Evolutionary conservation across 2,329 filamentous ascomycete genomes (phyloP).

Genomic region (Orbilia brochopaga): DNA sequence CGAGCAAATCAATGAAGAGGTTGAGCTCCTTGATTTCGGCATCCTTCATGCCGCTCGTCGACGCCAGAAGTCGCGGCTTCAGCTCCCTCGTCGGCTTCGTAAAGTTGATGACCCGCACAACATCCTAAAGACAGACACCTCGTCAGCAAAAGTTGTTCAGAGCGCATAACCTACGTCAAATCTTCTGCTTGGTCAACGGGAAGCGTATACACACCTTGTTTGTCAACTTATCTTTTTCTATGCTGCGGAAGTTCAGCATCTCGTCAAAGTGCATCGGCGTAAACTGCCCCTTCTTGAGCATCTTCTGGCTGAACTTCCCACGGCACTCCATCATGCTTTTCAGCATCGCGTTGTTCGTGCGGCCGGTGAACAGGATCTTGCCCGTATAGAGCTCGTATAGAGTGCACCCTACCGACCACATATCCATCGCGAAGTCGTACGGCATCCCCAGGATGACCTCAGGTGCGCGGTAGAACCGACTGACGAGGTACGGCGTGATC

Average conservation of each 20-base stretch:
- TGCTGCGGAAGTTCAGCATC: constrained; percentile 78
- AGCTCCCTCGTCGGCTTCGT: constrained; percentile 81
- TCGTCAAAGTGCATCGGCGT: constrained; percentile 82
- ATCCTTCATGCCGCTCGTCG: constrained; percentile 74
- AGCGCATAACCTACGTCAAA: constrained; percentile 13
- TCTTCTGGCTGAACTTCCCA: constrained; percentile 86
- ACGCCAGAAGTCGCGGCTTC: constrained; percentile 77
- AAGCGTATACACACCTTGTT: constrained; percentile 69
- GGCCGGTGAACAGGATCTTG: constrained; percentile 93
- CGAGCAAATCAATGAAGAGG: constrained; percentile 83
- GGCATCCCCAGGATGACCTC: constrained; percentile 95
- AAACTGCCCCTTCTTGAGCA: constrained; percentile 81
- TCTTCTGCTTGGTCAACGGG: constrained; percentile 15
- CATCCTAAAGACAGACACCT: constrained; percentile 62
- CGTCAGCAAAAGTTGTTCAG: constrained; percentile 16
- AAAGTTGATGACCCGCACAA: constrained; percentile 70
- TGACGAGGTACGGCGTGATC: constrained; percentile 92
- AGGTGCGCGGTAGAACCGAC: constrained; percentile 94
- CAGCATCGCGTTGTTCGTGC: constrained; percentile 98
- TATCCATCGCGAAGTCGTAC: constrained; percentile 91
- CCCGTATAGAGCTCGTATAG: constrained; percentile 96
- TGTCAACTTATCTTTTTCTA: constrained; percentile 85
- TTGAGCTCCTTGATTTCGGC: constrained; percentile 77
- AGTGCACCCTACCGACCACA: constrained; percentile 98
- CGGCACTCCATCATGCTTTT: constrained; percentile 94